Evolutionary conservation across 352 stramenopile species (phyloP).

Genomic region (Thraustochytrium striatum): DNA sequence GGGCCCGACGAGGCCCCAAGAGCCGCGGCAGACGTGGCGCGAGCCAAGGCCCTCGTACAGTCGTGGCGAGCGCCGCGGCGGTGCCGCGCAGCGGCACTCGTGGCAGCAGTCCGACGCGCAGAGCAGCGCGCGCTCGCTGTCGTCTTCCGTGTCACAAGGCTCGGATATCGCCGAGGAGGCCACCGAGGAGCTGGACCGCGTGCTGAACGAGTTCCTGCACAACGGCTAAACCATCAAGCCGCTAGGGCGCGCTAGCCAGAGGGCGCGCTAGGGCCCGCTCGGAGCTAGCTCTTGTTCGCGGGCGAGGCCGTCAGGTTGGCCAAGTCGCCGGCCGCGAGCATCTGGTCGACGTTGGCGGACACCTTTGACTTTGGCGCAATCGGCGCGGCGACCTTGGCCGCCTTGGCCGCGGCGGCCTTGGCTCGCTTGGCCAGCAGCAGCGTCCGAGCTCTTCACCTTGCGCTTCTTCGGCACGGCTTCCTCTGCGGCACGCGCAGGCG

Average conservation of each 20-base stretch:
- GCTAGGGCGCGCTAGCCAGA: not conserved
- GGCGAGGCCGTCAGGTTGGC: not conserved
- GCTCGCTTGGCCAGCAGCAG: not conserved
- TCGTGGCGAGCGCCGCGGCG: no score
- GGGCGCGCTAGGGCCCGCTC: not conserved
- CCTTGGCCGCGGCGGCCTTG: not conserved
- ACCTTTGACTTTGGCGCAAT: slow-evolving; percentile 9
- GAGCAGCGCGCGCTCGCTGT: not conserved
- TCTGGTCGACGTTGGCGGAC: slow-evolving; percentile 35
- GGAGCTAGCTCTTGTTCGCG: not conserved
- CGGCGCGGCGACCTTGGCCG: not conserved
- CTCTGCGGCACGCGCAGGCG: no score
- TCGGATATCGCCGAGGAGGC: not conserved
- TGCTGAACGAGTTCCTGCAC: not conserved
- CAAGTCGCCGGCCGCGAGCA: not conserved
- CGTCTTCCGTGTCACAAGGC: not conserved
- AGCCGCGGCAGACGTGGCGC: no score
- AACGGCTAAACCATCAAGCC: not conserved
- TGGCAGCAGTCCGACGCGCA: not conserved
- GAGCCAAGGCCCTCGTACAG: no score
- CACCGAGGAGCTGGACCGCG: not conserved
- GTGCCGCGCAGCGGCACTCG: no score
- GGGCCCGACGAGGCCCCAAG: no score
- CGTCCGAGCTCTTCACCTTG: no score
- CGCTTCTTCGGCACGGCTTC: no score